Percentiles rank a stretch among this genome's conserved stretches.
phyloP scores from a whole-genome alignment of 2,329 filamentous ascomycete species.

The Emericellopsis cladophorae region DNA sequence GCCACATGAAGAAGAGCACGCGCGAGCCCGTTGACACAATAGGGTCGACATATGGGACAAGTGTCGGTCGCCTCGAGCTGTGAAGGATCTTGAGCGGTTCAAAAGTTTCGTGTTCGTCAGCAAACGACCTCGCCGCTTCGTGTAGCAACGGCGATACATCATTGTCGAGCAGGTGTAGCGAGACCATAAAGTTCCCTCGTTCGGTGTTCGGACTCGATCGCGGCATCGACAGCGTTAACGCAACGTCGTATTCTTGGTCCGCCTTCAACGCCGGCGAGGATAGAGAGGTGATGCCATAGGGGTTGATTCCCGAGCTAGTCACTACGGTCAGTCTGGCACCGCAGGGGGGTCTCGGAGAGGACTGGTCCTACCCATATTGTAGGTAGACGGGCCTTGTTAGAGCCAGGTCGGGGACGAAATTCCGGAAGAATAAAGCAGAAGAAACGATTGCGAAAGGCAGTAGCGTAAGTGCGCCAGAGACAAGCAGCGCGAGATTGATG shows the following conservation, averaged over 20 bases:
- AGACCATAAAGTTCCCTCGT: conserved; percentile 90
- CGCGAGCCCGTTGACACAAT: conserved; percentile 50
- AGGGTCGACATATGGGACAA: conserved; percentile 68
- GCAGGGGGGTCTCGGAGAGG: background rate
- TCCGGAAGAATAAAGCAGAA: conserved; percentile 41
- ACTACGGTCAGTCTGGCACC: conserved; percentile 5
- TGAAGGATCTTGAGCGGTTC: conserved; percentile 33
- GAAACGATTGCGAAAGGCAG: conserved; percentile 33
- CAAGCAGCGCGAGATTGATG: conserved; percentile 32
- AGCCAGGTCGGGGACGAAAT: conserved; percentile 42
- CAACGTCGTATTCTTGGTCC: conserved; percentile 75
- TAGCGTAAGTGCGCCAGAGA: conserved; percentile 27
- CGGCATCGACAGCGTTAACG: conserved; percentile 63
- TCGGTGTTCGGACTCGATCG: conserved; percentile 63
- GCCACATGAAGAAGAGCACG: conserved; percentile 52
- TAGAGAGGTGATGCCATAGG: conserved; percentile 37
- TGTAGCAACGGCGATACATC: conserved; percentile 12
- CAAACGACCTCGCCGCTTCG: conserved; percentile 14
- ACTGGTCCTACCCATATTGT: conserved; percentile 39
- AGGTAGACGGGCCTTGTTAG: conserved; percentile 39
- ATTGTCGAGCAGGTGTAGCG: conserved; percentile 53
- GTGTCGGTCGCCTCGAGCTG: conserved; percentile 58
- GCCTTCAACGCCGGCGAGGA: conserved; percentile 43
- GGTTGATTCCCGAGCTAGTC: conserved; percentile 32
- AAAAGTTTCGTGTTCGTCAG: conserved; percentile 20